phyloP scores from a whole-genome alignment of 2,329 filamentous ascomycete species.

The Botrytis elliptica region DNA sequence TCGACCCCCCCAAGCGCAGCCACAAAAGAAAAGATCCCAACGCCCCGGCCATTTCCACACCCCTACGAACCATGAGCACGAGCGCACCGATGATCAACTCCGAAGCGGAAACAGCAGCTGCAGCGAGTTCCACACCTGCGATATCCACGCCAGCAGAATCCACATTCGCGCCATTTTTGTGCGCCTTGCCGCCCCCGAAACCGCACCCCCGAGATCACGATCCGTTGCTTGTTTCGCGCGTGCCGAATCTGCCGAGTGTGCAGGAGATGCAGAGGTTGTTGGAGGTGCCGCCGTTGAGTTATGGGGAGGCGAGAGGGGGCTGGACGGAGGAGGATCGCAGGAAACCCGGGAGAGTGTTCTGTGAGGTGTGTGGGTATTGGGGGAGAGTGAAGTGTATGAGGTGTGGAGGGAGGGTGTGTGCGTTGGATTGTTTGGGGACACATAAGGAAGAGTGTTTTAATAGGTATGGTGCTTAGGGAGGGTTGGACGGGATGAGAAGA shows the following conservation, averaged over 20 bases:
- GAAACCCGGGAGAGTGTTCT: conserved; percentile 66
- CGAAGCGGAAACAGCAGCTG: conserved; percentile 23
- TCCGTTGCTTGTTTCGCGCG: conserved; percentile 55
- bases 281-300: conserved; percentile 63
- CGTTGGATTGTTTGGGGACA: conserved; percentile 68
- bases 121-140: background rate
- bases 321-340: conserved; percentile 44
- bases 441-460: conserved; percentile 72
- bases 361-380: conserved; percentile 81
- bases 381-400: conserved; percentile 72
- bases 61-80: background rate
- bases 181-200: conserved; percentile 18
- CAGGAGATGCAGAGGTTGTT: conserved; percentile 65
- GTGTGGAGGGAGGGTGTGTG: conserved; percentile 76
- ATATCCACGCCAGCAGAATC: conserved; percentile 39
- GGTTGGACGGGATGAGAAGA: background rate
- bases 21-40: conserved; percentile 36
- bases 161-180: conserved; percentile 36
- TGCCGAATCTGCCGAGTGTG: conserved; percentile 58
- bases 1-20: conserved; percentile 16
- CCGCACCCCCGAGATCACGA: conserved; percentile 53
- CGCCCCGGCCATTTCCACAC: conserved; percentile 15
- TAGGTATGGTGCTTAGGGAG: conserved; percentile 51
- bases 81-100: background rate
- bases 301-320: conserved; percentile 59